Evolutionary conservation across 1,284 basidiomycete species (phyloP).

Genomic region (Apiotrichum gamsii): DNA sequence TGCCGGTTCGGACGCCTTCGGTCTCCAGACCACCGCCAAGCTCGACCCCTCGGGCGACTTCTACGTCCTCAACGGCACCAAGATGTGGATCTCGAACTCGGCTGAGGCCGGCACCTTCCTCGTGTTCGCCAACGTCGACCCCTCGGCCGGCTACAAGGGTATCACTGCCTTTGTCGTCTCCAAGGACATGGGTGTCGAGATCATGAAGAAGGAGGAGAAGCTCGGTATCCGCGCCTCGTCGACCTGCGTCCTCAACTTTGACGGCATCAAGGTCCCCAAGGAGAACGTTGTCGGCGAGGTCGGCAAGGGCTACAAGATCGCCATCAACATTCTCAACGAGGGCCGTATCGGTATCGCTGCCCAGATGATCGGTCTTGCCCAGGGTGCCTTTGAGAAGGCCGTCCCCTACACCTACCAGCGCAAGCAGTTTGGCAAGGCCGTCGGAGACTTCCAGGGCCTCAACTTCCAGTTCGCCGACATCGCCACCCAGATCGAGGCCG

Average conservation of each 20-base stretch:
- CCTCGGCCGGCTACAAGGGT: constrained; percentile 94
- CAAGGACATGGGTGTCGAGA: constrained; percentile 93
- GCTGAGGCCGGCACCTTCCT: constrained; percentile 83
- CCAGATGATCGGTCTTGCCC: constrained; percentile 93
- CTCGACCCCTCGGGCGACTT: constrained; percentile 54
- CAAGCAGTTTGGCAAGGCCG: constrained; percentile 80
- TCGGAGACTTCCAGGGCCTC: constrained; percentile 82
- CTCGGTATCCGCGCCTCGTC: constrained; percentile 95
- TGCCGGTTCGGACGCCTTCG: constrained; percentile 95
- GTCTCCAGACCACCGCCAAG: constrained; percentile 83
- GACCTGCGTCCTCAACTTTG: constrained; percentile 93
- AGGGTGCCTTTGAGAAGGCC: constrained; percentile 90
- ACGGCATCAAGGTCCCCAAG: constrained; percentile 84
- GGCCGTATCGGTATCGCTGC: constrained; percentile 96
- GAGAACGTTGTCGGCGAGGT: constrained; percentile 81
- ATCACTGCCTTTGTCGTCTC: constrained; percentile 97
- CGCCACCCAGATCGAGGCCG: constrained; percentile 82
- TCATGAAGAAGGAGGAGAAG: constrained; percentile 99
- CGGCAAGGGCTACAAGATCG: constrained; percentile 95
- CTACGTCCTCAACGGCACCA: constrained; percentile 53
- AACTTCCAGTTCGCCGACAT: constrained; percentile 89
- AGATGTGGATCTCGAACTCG: constrained; percentile 99
- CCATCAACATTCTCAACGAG: constrained; percentile 97
- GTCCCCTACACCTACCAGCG: constrained; percentile 91
- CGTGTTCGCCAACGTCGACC: constrained; percentile 91